These are phyloP conservation scores for Citrus mangshanensis DNA, from an alignment of 345 rosid species.

Conservation along the genomic window DNA sequence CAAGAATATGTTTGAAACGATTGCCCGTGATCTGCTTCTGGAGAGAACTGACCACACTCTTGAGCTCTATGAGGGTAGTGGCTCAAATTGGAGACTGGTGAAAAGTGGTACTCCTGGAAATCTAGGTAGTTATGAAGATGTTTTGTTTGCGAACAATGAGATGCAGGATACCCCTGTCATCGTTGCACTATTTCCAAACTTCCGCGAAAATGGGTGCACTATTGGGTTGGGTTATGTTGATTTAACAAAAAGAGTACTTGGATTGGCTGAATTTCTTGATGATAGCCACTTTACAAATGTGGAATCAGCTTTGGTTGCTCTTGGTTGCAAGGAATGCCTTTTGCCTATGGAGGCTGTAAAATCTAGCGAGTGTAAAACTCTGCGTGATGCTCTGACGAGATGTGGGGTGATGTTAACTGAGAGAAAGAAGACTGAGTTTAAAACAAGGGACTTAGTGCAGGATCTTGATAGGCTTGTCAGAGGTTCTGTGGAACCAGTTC, in stretches of 20 bases:
- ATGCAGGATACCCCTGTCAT: constrained; percentile 92
- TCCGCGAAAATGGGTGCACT: constrained; percentile 63
- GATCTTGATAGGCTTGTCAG: constrained; percentile 86
- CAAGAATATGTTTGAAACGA: constrained; percentile 85
- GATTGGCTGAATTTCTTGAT: constrained; percentile 91
- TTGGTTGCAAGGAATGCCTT: constrained; percentile 96
- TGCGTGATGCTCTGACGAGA: constrained; percentile 64
- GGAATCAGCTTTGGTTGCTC: constrained; percentile 88
- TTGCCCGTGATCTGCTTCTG: constrained; percentile 80
- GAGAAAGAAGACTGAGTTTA: constrained; percentile 84
- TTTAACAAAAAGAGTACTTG: constrained; percentile 69
- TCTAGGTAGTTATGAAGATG: constrained; percentile 93
- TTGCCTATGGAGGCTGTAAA: constrained; percentile 70
- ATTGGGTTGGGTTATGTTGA: constrained; percentile 87
- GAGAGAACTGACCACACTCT: constrained; percentile 89
- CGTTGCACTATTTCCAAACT: constrained; percentile 61
- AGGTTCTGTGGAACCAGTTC: constrained; percentile 78
- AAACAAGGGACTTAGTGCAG: constrained; percentile 80
- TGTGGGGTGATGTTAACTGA: constrained; percentile 87
- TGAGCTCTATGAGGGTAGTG: constrained; percentile 87
- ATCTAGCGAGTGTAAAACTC: constrained; percentile 48
- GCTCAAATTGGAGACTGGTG: constrained; percentile 85
- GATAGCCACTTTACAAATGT: constrained; percentile 89
- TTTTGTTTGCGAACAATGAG: constrained; percentile 88
- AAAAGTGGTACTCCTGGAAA: constrained; percentile 91